phyloP scores from a whole-genome alignment of 78 protist genomes.

The Dictyostelium capitatum region DNA sequence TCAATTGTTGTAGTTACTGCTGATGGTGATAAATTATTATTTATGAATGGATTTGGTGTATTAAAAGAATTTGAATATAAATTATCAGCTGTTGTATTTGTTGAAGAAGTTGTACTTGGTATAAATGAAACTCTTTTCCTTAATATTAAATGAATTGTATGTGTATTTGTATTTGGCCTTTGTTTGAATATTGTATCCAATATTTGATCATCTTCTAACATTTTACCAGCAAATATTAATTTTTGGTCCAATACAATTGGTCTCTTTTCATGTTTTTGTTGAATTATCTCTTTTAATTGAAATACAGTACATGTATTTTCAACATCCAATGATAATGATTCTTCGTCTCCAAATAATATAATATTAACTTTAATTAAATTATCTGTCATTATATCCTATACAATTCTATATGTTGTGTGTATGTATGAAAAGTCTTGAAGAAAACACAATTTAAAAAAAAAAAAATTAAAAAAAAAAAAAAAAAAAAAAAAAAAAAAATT shows the following conservation, averaged over 20 bases:
- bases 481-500: no score
- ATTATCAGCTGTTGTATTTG: background rate
- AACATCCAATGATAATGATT: background rate
- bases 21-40: background rate
- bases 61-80: background rate
- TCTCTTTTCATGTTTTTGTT: background rate
- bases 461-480: no score
- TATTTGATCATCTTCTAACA: conserved; percentile 6
- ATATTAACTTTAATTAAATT: background rate
- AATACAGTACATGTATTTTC: background rate
- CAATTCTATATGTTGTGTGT: no score
- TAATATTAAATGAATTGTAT: conserved; percentile 7
- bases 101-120: background rate
- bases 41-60: conserved; percentile 5
- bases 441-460: no score
- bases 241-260: background rate
- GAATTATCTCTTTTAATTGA: background rate
- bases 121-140: background rate
- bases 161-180: background rate
- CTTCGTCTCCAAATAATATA: conserved; percentile 11
- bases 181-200: conserved; percentile 5
- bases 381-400: no score
- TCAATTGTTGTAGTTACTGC: background rate
- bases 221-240: conserved; percentile 6
- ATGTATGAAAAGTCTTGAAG: no score